phyloP scores from a whole-genome alignment of 2,329 filamentous ascomycete species.

The Teratosphaeria pseudoeucalypti region DNA sequence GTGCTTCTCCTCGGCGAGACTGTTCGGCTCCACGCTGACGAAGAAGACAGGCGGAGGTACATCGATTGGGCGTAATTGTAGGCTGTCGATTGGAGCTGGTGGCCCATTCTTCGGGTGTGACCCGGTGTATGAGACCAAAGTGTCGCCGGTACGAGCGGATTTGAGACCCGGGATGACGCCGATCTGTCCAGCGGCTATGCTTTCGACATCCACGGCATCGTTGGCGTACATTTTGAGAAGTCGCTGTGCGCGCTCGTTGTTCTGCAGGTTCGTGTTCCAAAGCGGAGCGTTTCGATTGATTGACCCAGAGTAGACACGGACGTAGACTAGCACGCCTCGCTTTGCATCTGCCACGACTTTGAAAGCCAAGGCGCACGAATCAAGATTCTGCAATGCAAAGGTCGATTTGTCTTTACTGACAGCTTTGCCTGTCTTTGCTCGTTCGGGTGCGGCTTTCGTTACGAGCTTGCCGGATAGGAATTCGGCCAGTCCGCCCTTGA shows the following conservation, averaged over 20 bases:
- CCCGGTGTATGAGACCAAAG: constrained; percentile 63
- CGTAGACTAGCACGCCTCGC: constrained; percentile 79
- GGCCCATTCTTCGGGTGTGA: constrained; percentile 52
- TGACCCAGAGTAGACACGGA: constrained; percentile 80
- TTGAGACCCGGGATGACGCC: constrained; percentile 88
- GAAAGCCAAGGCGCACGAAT: constrained; percentile 64
- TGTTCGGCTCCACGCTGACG: constrained; percentile 76
- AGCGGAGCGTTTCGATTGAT: constrained; percentile 63
- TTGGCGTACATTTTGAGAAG: constrained; percentile 84
- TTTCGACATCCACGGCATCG: constrained; percentile 72
- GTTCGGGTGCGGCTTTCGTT: neutral
- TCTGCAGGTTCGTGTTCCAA: constrained; percentile 76
- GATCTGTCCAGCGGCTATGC: constrained; percentile 78
- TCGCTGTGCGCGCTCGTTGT: constrained; percentile 69
- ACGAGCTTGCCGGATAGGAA: constrained; percentile 30
- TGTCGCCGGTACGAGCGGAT: constrained; percentile 86
- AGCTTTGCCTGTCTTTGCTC: constrained; percentile 8
- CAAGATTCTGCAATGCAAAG: constrained; percentile 48
- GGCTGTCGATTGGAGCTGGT: constrained; percentile 55
- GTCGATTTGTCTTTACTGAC: constrained; percentile 31
- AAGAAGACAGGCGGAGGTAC: constrained; percentile 95
- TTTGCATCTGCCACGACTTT: constrained; percentile 87
- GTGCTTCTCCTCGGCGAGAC: constrained; percentile 67
- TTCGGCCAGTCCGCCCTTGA: constrained; percentile 42
- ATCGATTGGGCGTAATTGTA: constrained; percentile 78